Evolutionary conservation across 2,329 filamentous ascomycete species (phyloP), one percentile per base, ranked within the genome.

Genomic region (Rhexocercosporidium sp.): DNA sequence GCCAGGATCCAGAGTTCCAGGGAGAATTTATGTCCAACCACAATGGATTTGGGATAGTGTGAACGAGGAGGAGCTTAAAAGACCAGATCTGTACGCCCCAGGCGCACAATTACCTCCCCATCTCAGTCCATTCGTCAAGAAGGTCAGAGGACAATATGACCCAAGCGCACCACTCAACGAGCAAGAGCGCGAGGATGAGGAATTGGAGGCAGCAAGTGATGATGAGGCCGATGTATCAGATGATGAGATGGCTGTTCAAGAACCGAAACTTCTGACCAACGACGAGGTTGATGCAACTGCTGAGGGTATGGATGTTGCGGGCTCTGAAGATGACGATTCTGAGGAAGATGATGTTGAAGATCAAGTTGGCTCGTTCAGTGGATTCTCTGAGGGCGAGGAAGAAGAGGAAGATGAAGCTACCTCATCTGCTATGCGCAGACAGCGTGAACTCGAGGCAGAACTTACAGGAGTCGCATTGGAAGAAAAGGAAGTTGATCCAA

Each of bases 1-100:
- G 29, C 79, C 79, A 67, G 91, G 92, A 75, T 88, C 88, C 70
- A 89, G 94, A 69, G 91, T 98, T 69, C 94, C 95, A n/a, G 95
- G 95, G 41, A 87, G 96, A 72, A 93, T 89, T 70, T 99, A 99
- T 74, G 82, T 99, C 65, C 96, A 99, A 82, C 96, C 96, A 22
- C 96, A 99, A 78, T 99, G 96, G 95, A 89, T 99, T 3, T 99
- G 96, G 96, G 96, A 99, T 77, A 95, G 92, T 75, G 83, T 97
- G 78, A 99, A 99, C 78, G 92, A 96, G 54, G 93, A 93, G 70
- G 93, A 95, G 79, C 83, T 99, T 65, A 90, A 97, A 78, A 87
- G 92, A 71, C 88, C 94, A 37, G 93, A 97, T 77, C 81, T 94
- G 41, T 99, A 99, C 76, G 92, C 91, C 0, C 96, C 96, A 1